Conservation (phyloP, 225 moss, liverwort and hornwort genomes). For the Bryoerythrophyllum caledonicum region DNA sequence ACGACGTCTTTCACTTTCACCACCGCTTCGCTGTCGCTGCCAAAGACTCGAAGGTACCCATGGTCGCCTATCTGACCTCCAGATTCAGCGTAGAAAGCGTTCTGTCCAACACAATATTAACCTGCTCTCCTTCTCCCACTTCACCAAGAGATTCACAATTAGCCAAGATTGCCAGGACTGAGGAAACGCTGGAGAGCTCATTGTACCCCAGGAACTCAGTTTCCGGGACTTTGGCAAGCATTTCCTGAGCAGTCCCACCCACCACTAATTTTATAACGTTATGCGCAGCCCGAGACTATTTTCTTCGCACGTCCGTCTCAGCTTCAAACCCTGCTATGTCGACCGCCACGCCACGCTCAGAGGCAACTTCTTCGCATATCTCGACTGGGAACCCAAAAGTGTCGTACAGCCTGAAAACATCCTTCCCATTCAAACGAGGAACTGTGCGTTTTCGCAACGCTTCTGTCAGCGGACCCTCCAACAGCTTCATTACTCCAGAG, state of each 20-base stretch:
- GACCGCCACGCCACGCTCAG: constrained; percentile 76
- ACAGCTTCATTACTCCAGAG: constrained; percentile 81
- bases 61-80: constrained; percentile 96
- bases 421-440: constrained; percentile 69
- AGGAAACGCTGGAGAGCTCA: constrained; percentile 50
- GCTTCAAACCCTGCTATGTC: constrained; percentile 66
- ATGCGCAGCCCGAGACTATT: constrained; percentile 81
- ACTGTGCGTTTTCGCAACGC: constrained; percentile 47
- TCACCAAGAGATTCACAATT: constrained; percentile 61
- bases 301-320: constrained; percentile 80
- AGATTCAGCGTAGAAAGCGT: constrained; percentile 97
- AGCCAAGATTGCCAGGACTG: constrained; percentile 66
- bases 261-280: constrained; percentile 76
- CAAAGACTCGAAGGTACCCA: constrained; percentile 59
- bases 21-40: constrained; percentile 50
- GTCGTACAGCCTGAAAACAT: constrained; percentile 84
- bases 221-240: constrained; percentile 57
- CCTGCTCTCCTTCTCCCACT: constrained; percentile 61
- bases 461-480: constrained; percentile 70
- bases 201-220: constrained; percentile 84
- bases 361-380: constrained; percentile 90
- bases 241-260: constrained; percentile 73
- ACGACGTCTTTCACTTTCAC: constrained; percentile 75
- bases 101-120: constrained; percentile 76
- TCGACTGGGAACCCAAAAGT: constrained; percentile 95